phyloP scores from a whole-genome alignment of 2,329 filamentous ascomycete species.

The Clonostachys rosea region DNA sequence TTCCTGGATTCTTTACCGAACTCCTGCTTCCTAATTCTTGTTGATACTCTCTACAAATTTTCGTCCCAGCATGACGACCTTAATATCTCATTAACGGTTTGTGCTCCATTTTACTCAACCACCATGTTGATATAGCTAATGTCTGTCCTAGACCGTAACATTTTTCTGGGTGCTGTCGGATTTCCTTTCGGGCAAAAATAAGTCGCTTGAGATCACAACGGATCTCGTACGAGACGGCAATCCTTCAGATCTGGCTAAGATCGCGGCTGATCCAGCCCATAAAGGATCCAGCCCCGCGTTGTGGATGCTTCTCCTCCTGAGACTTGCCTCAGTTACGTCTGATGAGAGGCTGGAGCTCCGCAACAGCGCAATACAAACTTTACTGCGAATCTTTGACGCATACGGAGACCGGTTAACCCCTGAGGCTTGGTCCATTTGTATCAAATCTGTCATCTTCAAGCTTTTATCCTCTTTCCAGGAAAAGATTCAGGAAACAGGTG shows the following conservation, averaged over 20 bases:
- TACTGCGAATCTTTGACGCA: slow-evolving; percentile 87
- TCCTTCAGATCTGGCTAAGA: slow-evolving; percentile 44
- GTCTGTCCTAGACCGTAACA: slow-evolving; percentile 64
- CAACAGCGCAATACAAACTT: slow-evolving; percentile 85
- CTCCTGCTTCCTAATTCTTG: slow-evolving; percentile 69
- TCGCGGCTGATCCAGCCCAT: slow-evolving; percentile 55
- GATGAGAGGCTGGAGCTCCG: slow-evolving; percentile 72
- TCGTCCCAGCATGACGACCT: slow-evolving; percentile 86
- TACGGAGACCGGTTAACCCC: slow-evolving; percentile 77
- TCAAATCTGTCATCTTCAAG: slow-evolving; percentile 75
- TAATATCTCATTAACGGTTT: slow-evolving; percentile 87
- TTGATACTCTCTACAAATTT: slow-evolving; percentile 87
- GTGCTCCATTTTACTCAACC: slow-evolving; percentile 13
- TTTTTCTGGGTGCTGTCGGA: slow-evolving; percentile 96
- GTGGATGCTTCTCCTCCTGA: slow-evolving; percentile 72
- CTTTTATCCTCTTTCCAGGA: slow-evolving; percentile 67
- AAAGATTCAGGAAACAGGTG: slow-evolving; percentile 37
- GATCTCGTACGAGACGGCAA: slow-evolving; percentile 48
- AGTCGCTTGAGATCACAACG: slow-evolving; percentile 52
- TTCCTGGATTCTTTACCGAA: slow-evolving; percentile 73
- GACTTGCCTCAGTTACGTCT: slow-evolving; percentile 66
- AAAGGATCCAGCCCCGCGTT: slow-evolving; percentile 64
- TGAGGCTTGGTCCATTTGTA: slow-evolving; percentile 78
- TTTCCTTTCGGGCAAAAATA: slow-evolving; percentile 63
- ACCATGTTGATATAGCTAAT: background rate